Percentiles rank a stretch among this genome's conserved stretches.
These are phyloP conservation scores for Akebia trifoliata DNA, from an alignment of 164 flowering plant species.

Conservation along the genomic window DNA sequence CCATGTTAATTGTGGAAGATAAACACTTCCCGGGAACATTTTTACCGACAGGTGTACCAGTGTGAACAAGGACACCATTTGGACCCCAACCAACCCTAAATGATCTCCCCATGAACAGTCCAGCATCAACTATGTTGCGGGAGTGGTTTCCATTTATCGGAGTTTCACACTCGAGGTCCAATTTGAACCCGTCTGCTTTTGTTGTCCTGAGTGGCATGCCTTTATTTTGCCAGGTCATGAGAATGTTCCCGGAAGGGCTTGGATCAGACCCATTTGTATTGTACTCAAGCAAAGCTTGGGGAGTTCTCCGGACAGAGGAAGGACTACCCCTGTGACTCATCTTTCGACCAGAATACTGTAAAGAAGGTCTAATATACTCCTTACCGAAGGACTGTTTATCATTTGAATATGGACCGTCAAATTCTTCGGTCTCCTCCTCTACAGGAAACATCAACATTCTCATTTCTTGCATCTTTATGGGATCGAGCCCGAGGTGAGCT, in stretches of 20 bases:
- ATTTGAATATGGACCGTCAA: slow-evolving; percentile 24
- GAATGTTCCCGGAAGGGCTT: slow-evolving; percentile 49
- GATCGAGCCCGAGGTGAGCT: slow-evolving; percentile 92
- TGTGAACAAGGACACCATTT: slow-evolving; percentile 76
- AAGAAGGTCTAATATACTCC: slow-evolving; percentile 37
- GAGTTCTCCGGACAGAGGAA: slow-evolving; percentile 54
- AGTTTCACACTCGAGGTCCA: slow-evolving; percentile 60
- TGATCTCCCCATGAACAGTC: slow-evolving; percentile 93
- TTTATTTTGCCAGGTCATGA: slow-evolving; percentile 67
- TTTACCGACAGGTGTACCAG: slow-evolving; percentile 54
- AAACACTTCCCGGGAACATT: slow-evolving; percentile 30
- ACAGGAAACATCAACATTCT: slow-evolving; percentile 73
- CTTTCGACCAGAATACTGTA: slow-evolving; percentile 33
- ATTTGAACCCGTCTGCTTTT: slow-evolving; percentile 64
- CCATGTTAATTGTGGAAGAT: slow-evolving; percentile 76
- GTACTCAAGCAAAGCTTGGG: slow-evolving; percentile 71
- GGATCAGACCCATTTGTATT: slow-evolving; percentile 41
- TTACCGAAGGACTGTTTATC: slow-evolving; percentile 32
- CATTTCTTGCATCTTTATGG: slow-evolving; percentile 84
- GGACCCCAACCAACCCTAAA: slow-evolving; percentile 99
- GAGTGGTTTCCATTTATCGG: slow-evolving; percentile 61
- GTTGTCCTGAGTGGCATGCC: slow-evolving; percentile 39
- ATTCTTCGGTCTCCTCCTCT: slow-evolving; percentile 52
- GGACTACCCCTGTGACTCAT: slow-evolving; percentile 39
- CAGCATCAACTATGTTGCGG: slow-evolving; percentile 82